phyloP scores from a whole-genome alignment of 75 land plant species.

The Picea glauca region DNA sequence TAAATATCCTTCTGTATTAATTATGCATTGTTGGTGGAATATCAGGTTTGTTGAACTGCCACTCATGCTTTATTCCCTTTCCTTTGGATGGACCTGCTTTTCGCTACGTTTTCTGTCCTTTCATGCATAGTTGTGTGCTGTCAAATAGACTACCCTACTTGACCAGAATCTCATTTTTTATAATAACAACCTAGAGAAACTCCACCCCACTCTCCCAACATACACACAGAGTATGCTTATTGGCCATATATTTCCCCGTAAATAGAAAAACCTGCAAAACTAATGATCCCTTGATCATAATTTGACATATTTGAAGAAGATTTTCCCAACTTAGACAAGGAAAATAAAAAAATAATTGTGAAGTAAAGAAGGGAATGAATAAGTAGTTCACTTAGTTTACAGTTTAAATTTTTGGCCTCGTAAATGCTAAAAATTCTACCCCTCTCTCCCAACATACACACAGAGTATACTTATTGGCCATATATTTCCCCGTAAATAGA shows the following conservation, averaged over 20 bases:
- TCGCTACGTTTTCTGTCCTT: not conserved
- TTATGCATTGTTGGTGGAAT: not conserved
- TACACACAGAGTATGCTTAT: not conserved
- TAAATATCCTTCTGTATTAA: not conserved
- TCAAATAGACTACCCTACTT: not conserved
- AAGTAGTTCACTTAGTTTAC: not conserved
- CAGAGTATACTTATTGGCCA: not conserved
- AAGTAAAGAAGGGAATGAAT: not conserved
- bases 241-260: not conserved
- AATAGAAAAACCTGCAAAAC: not conserved
- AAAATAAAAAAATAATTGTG: no score
- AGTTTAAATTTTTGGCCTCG: not conserved
- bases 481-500: not conserved
- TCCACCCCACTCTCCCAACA: not conserved
- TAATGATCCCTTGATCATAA: not conserved
- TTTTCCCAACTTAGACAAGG: not conserved
- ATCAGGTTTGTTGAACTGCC: not conserved
- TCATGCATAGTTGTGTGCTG: not conserved
- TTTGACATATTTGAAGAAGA: not conserved
- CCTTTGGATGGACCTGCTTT: not conserved
- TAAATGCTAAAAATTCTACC: no score
- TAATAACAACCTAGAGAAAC: not conserved
- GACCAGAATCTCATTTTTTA: not conserved
- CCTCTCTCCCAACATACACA: not conserved
- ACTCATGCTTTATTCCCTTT: not conserved